Percentiles rank a stretch among this genome's conserved stretches.
Evolutionary conservation across 192 early-diverging fungal species (phyloP).

Genomic region (Paraglomus brasilianum): DNA sequence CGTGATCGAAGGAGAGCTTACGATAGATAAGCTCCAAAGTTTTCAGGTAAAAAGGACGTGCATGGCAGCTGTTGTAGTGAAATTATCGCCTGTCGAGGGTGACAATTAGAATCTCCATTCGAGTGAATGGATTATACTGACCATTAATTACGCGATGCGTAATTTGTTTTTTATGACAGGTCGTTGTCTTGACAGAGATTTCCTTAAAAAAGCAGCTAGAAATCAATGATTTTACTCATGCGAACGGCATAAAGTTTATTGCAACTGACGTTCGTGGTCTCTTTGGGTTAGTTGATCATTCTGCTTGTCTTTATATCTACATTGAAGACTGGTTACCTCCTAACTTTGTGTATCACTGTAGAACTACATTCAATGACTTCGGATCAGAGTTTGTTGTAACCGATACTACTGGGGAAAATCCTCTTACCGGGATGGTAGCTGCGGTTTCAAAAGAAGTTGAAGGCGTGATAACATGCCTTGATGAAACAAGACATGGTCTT

Average conservation of each 20-base stretch:
- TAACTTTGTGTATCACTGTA: slow-evolving; percentile 30
- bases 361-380: slow-evolving; percentile 92
- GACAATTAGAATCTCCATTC: not conserved
- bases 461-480: slow-evolving; percentile 91
- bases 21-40: slow-evolving; percentile 58
- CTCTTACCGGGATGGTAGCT: slow-evolving; percentile 90
- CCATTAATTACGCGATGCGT: too few relatives aligned
- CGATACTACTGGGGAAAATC: slow-evolving; percentile 92
- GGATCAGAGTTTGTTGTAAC: slow-evolving; percentile 80
- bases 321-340: slow-evolving; percentile 2
- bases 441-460: slow-evolving; percentile 72
- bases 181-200: slow-evolving; percentile 86
- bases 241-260: slow-evolving; percentile 78
- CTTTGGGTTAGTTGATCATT: slow-evolving; percentile 66
- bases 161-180: slow-evolving; percentile 46
- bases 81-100: not conserved
- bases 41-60: slow-evolving; percentile 47
- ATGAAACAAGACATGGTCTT: slow-evolving; percentile 96
- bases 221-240: slow-evolving; percentile 80
- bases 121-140: too few relatives aligned
- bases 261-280: slow-evolving; percentile 87
- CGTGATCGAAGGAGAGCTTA: slow-evolving; percentile 76
- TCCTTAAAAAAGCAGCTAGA: slow-evolving; percentile 75
- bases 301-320: not conserved
- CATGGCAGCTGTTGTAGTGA: not conserved